A percentile compares a stretch with the other conserved stretches of the same genome.
These are phyloP conservation scores for Sphagnurus paluster DNA, from an alignment of 1,284 basidiomycete species.

Conservation along the genomic window DNA sequence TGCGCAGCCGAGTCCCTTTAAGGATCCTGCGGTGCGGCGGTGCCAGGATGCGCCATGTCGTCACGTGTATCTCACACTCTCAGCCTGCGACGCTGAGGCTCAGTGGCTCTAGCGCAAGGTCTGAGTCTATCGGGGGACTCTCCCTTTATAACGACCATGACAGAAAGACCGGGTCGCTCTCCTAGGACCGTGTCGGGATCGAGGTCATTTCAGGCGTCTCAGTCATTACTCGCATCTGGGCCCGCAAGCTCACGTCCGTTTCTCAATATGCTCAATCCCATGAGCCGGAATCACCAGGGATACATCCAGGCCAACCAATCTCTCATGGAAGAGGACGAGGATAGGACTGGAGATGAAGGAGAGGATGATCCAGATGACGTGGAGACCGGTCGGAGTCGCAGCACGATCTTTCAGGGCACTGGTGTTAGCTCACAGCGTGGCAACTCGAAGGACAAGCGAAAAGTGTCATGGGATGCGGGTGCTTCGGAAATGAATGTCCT, in stretches of 20 bases:
- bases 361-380: constrained; percentile 53
- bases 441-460: constrained; percentile 48
- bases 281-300: constrained; percentile 68
- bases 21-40: no score
- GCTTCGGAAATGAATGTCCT: constrained; percentile 55
- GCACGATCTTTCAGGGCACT: constrained; percentile 28
- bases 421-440: constrained; percentile 28
- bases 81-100: constrained; percentile 8
- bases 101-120: constrained; percentile 1
- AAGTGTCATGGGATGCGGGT: constrained; percentile 55
- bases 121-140: constrained; percentile 15
- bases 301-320: constrained; percentile 70
- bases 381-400: constrained; percentile 44
- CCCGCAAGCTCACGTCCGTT: constrained; percentile 66
- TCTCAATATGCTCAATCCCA: constrained; percentile 81
- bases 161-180: constrained; percentile 20
- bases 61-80: constrained; percentile 16
- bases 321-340: constrained; percentile 62
- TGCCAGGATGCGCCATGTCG: not conserved
- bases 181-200: constrained; percentile 18
- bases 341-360: constrained; percentile 41
- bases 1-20: no score
- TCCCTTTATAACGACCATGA: constrained; percentile 11
- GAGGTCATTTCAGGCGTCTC: constrained; percentile 31
- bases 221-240: constrained; percentile 46